Conservation (phyloP, 1,139 yeast genomes). For the Schwanniomyces etchellsii region DNA sequence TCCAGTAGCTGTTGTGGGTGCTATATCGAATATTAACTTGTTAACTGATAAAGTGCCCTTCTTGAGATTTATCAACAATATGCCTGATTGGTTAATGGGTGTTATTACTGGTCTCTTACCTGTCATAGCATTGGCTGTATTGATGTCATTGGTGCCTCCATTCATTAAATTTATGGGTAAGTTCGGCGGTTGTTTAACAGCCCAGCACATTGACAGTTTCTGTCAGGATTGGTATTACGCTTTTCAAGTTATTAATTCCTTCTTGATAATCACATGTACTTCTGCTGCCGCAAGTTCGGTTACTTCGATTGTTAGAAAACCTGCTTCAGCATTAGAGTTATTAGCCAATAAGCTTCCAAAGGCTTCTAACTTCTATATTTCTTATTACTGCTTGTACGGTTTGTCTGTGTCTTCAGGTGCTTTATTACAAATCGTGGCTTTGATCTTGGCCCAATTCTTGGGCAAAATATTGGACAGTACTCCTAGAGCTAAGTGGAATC, state of each 20-base stretch:
- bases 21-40: conserved; percentile 75
- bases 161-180: conserved; percentile 64
- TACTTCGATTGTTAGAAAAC: conserved; percentile 50
- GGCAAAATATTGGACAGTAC: conserved; percentile 42
- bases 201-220: conserved; percentile 67
- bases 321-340: conserved; percentile 49
- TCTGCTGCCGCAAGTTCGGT: conserved; percentile 75
- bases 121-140: conserved; percentile 69
- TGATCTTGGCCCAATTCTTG: conserved; percentile 40
- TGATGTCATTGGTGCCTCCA: conserved; percentile 77
- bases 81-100: conserved; percentile 70
- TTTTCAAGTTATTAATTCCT: conserved; percentile 82
- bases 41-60: conserved; percentile 65
- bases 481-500: conserved; percentile 45
- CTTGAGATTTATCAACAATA: conserved; percentile 61
- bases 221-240: conserved; percentile 87
- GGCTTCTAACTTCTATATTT: conserved; percentile 65
- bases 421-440: conserved; percentile 36
- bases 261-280: conserved; percentile 73
- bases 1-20: conserved; percentile 95
- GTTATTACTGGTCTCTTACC: conserved; percentile 84
- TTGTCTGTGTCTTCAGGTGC: conserved; percentile 34
- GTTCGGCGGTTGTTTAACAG: conserved; percentile 64
- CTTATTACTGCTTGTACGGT: conserved; percentile 45
- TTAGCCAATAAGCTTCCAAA: conserved; percentile 60